Conservation (phyloP, 176 grass and related monocot species). For the Musa schizocarpa region DNA sequence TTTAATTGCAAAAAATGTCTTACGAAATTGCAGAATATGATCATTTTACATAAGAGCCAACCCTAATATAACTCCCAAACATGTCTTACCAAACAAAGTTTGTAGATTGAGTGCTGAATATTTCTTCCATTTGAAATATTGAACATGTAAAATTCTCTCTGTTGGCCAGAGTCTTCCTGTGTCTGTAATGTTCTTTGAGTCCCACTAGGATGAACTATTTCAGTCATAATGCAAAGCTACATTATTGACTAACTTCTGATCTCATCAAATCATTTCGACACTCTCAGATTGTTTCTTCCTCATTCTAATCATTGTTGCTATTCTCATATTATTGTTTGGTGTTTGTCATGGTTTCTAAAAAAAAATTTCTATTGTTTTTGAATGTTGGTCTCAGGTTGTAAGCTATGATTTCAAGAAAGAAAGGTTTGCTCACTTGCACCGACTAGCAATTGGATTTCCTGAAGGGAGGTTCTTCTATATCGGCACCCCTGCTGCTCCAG, state of each 20-base stretch:
- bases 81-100: not conserved
- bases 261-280: too few species aligned
- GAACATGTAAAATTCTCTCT: not conserved
- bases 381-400: conserved; percentile 40
- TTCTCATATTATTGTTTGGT: not conserved
- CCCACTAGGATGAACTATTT: not conserved
- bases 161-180: not conserved
- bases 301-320: not conserved
- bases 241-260: too few species aligned
- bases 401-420: conserved; percentile 96
- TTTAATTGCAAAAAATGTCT: too few species aligned
- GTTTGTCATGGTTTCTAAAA: not conserved
- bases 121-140: not conserved
- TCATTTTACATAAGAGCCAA: not conserved
- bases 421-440: conserved; percentile 67
- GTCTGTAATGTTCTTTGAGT: not conserved
- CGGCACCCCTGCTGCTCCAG: conserved; percentile 49
- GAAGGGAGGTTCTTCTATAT: conserved; percentile 73
- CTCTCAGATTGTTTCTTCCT: not conserved
- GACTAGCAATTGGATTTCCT: conserved; percentile 63
- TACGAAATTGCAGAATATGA: not conserved
- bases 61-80: not conserved
- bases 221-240: not conserved
- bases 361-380: not conserved
- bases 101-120: not conserved